Base-by-base conservation (phyloP, 2,329 filamentous ascomycete species). In the Fusarium foetens region DNA sequence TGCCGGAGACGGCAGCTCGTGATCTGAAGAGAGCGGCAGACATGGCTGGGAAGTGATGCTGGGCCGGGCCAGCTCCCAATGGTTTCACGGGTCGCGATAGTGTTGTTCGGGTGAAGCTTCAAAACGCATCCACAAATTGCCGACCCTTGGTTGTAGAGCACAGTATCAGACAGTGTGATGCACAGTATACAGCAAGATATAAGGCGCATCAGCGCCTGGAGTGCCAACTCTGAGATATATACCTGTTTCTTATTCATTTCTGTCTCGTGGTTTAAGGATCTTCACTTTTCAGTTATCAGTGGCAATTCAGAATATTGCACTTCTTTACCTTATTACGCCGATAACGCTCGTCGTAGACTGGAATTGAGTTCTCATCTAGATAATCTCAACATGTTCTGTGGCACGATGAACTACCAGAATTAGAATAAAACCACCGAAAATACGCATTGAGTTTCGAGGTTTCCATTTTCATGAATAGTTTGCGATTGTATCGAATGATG, bases 31-130 rank as follows among this genome's bases (percentile, higher is more conserved):
- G 71, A 45, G 75, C 69, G 52, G 72, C 57, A 58, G 75, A 77
- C 75, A 77, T 77, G 66, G 55, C 52, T 70, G 75, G 75, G 75
- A 70, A 55, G 66, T 66, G 53, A 68, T 73, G 72, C 75, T 76
- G 75, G 74, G 29, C 75, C 61, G 67, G 68, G 68, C 75, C 75
- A 77, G 75, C 75, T 77, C 75, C 75, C 75, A 77, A 77, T 77
- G 68, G 75, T 75, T 77, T 71, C 64, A 73, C 72, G 66, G 51
- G 66, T 65, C 70, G 68, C 66, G 70, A 48, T 60, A 70, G 74
- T 58, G 53, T 74, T 75, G 69, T 60, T 74, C 60, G 65, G 72
- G 58, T 77, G 75, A 75, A 72, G 77, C 71, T 78, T 73, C 41
- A 66, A 64, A 66, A 66, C 45, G 65, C 58, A 59, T 62, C 68